Base-by-base conservation (phyloP, 306 rosid species). In the Prunus davidiana region DNA sequence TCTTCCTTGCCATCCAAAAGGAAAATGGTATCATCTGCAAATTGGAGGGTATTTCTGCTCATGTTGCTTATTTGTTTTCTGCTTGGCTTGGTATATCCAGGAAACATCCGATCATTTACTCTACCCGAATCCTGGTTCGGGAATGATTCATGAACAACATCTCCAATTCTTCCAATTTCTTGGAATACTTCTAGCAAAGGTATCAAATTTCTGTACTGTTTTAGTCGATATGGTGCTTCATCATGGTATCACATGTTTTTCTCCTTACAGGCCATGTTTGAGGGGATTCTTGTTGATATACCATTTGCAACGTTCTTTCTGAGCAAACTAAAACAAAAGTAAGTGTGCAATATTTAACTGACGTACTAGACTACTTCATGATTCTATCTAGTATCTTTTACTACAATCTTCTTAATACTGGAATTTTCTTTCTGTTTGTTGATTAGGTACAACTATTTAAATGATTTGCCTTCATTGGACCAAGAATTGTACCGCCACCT, bases 41-140 rank as follows among this genome's bases (percentile, higher is more conserved):
- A 24, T 24, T 24, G 24, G 1, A 24, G 24, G 16, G 46, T 32
- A 27, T 47, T 67, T 56, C 62, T 61, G 62, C 73, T 78, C 43
- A 64, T 63, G 78, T 54, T 71, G 30, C 51, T 75, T 11, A 57
- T 76, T 68, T 78, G 77, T 34, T 38, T 62, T 65, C 68, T 82
- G 64, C 58, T 69, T 84, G 76, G 54, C 52, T 78, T 87, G 61
- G 71, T 68, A 34, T 79, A 71, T 78, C 67, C 91, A 95, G 99
- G 99, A 92, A 84, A 92, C 99, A 38, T 80, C 90, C 8, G 96
- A 95, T 89, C 97, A 89, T 89, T 83, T 95, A 83, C 97, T 92
- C 58, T 95, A 90, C 80, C 99, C 99, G 69, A 95, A 92, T 82
- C 99, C 99, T 82, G 99, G 99, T 71, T 95, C 99, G 18, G 99